Evolutionary conservation across 2,329 filamentous ascomycete species (phyloP).

Genomic region (Ceratocystis smalleyi): DNA sequence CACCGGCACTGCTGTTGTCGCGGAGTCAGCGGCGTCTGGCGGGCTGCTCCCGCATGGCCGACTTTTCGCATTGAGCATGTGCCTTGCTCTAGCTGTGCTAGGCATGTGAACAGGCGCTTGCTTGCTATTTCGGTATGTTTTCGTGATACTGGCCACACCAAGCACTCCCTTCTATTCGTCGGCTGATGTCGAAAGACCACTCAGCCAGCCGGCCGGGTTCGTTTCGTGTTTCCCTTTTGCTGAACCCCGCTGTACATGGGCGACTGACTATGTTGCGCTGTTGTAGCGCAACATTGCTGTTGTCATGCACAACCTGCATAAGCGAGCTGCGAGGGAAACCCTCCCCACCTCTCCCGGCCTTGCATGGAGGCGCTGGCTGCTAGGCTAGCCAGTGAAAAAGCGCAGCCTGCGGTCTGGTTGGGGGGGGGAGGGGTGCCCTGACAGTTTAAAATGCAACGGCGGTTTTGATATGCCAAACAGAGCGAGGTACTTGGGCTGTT

Average conservation of each 20-base stretch:
- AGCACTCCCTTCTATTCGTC: background rate
- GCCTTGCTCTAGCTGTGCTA: background rate
- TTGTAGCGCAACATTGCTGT: background rate
- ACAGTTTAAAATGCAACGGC: no score
- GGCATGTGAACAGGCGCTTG: background rate
- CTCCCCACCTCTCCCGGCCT: background rate
- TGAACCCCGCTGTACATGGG: background rate
- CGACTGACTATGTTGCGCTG: background rate
- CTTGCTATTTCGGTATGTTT: background rate
- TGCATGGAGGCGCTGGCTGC: background rate
- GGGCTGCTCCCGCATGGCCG: background rate
- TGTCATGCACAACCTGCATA: background rate
- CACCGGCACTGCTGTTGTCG: background rate
- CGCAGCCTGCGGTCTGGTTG: background rate
- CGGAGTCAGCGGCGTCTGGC: background rate
- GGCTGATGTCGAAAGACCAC: background rate
- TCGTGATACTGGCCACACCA: background rate
- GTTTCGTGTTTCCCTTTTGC: background rate
- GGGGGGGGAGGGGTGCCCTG: no score
- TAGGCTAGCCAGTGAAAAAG: background rate
- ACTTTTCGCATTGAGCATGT: background rate
- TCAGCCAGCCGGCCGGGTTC: background rate
- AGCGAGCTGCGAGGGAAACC: background rate
- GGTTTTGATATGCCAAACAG: background rate
- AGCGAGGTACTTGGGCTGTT: background rate